Evolutionary conservation across 2,329 filamentous ascomycete species (phyloP), one percentile per base, ranked within the genome.

Genomic region (Lachnellula hyalina): DNA sequence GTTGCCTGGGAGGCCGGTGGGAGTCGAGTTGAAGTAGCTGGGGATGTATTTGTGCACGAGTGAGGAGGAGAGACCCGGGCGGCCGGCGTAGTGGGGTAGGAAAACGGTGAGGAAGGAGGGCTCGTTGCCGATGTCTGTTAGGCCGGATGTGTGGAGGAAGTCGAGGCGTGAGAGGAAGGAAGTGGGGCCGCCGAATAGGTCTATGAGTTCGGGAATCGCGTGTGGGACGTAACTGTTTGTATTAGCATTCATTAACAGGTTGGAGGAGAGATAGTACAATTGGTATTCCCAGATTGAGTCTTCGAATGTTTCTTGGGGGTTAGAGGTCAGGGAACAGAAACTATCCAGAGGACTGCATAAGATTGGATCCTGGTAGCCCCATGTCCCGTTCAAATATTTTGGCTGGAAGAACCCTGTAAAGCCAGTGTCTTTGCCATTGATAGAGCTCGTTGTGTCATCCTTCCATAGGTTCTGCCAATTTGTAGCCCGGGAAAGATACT

Each of bases 351-450:
- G 56, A 40, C 32, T 23, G 36, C 54, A 56, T 12, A 23, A n/a
- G 84, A 77, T 51, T 0, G 87, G 86, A 61, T 90, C 79, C 67
- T 89, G 85, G 53, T 75, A 82, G 4, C 78, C 84, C 82, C 84
- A 90, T 0, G 84, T 87, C 50, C 77, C 75, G 63, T 90, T 89
- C 6, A 83, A 67, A 54, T 80, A 86, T 38, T 79, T 81, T 0
- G 86, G 85, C 66, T 89, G 83, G 60, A 89, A 82, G 67, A 89
- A 90, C 0, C 86, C 87, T 0, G 72, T 75, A 61, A 86, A 90
- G 1, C 81, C 82, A 0, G 85, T 87, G 58, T 86, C 73, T 0
- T 68, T 75, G 0, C 81, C 82, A 40, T 61, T 63, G 52, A 77
- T 71, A 47, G 74, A 73, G 1, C 79, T 83, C 14, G 69, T 77